These are phyloP conservation scores for Yamadazyma sp. DNA, from an alignment of 805 yeast species.

Conservation along the genomic window DNA sequence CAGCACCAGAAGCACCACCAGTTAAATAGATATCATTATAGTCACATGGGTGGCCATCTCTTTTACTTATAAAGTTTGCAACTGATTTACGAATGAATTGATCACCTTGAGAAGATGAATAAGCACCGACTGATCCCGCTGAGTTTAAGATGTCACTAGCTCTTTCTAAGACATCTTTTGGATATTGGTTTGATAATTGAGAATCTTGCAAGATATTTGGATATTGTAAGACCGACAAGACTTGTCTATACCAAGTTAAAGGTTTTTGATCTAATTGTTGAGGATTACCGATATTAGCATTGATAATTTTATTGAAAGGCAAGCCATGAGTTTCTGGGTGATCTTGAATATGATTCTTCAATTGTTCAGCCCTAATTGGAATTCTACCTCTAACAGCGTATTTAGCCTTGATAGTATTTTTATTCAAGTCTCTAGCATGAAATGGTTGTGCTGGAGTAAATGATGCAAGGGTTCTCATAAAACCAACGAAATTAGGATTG, in stretches of 20 bases:
- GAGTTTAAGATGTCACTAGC: constrained; percentile 59
- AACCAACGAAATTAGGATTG: too few species aligned
- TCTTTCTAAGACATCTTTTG: constrained; percentile 70
- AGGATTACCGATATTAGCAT: constrained; percentile 96
- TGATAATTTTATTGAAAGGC: constrained; percentile 76
- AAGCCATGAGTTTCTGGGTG: constrained; percentile 54
- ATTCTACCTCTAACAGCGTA: constrained; percentile 95
- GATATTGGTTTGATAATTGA: constrained; percentile 33
- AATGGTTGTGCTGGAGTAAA: constrained; percentile 15
- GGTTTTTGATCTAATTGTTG: constrained; percentile 96
- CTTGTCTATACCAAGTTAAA: constrained; percentile 91
- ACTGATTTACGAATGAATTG: constrained; percentile 67
- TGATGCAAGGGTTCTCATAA: too few species aligned
- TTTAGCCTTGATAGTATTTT: constrained; percentile 74
- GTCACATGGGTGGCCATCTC: constrained; percentile 62
- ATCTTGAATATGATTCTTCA: constrained; percentile 51
- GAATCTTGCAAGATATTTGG: constrained; percentile 54
- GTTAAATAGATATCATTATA: constrained; percentile 80
- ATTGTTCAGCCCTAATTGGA: constrained; percentile 90
- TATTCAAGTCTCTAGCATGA: constrained; percentile 55
- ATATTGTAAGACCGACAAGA: constrained; percentile 78
- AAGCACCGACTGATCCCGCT: constrained; percentile 89
- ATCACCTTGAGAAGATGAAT: constrained; percentile 91
- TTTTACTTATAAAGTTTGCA: constrained; percentile 70
- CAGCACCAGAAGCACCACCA: constrained; percentile 94